Evolutionary conservation across 768 basidiomycete genomes (phyloP).

Genomic region (Termitomyces sp.): DNA sequence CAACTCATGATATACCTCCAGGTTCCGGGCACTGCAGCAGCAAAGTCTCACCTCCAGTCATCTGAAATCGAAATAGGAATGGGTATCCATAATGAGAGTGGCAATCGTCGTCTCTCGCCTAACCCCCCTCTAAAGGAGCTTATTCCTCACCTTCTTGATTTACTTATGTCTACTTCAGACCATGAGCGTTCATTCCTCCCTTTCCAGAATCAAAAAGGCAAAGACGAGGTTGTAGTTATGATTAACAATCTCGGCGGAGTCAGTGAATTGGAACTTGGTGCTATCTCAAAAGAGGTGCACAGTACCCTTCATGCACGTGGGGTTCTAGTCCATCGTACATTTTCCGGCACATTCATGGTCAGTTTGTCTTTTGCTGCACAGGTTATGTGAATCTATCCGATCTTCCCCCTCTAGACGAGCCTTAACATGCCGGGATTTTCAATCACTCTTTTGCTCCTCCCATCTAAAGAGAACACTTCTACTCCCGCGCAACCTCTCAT

Average conservation of each 20-base stretch:
- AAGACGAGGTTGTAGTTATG: conserved; percentile 71
- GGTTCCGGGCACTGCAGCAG: conserved; percentile 73
- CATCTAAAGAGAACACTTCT: conserved; percentile 33
- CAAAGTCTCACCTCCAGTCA: conserved; percentile 46
- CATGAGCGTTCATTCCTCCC: conserved; percentile 73
- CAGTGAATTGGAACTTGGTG: conserved; percentile 76
- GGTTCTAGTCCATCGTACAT: conserved; percentile 53
- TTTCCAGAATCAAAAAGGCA: conserved; percentile 41
- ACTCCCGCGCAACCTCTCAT: conserved; percentile 37
- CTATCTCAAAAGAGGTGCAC: conserved; percentile 58
- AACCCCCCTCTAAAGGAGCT: conserved; percentile 68
- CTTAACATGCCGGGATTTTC: conserved; percentile 94
- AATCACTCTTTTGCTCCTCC: conserved; percentile 74
- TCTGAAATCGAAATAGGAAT: conserved; percentile 85
- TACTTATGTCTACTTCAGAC: conserved; percentile 69
- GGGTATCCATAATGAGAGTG: conserved; percentile 91
- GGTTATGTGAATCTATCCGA: neutral
- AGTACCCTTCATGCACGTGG: conserved; percentile 49
- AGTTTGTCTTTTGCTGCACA: neutral
- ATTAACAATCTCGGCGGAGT: conserved; percentile 88
- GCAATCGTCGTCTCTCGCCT: conserved; percentile 60
- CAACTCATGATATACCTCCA: conserved; percentile 17
- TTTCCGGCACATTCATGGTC: conserved; percentile 87
- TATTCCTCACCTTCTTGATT: conserved; percentile 61
- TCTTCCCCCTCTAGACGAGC: conserved; percentile 54